phyloP scores from a whole-genome alignment of 2,329 filamentous ascomycete species.

The Truncatella angustata region DNA sequence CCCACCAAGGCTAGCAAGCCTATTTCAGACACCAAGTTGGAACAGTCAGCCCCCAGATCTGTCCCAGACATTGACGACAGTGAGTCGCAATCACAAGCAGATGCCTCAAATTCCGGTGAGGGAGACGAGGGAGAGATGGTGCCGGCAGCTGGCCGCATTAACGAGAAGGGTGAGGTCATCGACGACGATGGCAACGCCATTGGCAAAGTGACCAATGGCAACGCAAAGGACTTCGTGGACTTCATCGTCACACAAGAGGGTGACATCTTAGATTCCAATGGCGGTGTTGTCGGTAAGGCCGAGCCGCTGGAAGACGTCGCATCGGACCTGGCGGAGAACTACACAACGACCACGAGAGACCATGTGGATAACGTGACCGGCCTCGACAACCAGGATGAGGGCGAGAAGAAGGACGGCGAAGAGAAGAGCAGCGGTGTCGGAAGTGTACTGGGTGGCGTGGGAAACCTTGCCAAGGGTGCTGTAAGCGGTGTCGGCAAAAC shows the following conservation, averaged over 20 bases:
- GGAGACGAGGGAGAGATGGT: constrained; percentile 32
- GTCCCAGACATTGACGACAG: constrained; percentile 22
- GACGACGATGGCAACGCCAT: constrained; percentile 52
- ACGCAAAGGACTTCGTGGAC: constrained; percentile 25
- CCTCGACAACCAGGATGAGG: constrained; percentile 9
- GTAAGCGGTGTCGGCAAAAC: constrained; percentile 20
- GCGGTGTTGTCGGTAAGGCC: constrained; percentile 29
- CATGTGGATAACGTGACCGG: constrained; percentile 2
- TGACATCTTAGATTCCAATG: constrained; percentile 30
- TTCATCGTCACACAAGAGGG: constrained; percentile 35
- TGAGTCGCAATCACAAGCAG: constrained; percentile 13
- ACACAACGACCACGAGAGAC: constrained; percentile 26
- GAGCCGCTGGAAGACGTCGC: constrained; percentile 29
- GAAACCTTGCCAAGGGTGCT: constrained; percentile 18
- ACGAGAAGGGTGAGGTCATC: constrained; percentile 53
- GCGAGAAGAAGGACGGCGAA: constrained; percentile 1
- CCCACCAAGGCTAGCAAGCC: constrained; percentile 6
- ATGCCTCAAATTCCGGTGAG: constrained; percentile 15
- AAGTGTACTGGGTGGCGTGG: constrained; percentile 20
- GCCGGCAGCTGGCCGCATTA: constrained; percentile 40
- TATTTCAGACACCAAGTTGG: constrained; percentile 15
- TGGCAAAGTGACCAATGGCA: constrained; percentile 35
- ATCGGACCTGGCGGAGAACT: constrained; percentile 24
- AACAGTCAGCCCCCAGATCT: constrained; percentile 23
- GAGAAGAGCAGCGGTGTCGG: constrained; percentile 6